Evolutionary conservation across 225 moss, liverwort and hornwort species (phyloP).

Genomic region (Bryum argenteum): DNA sequence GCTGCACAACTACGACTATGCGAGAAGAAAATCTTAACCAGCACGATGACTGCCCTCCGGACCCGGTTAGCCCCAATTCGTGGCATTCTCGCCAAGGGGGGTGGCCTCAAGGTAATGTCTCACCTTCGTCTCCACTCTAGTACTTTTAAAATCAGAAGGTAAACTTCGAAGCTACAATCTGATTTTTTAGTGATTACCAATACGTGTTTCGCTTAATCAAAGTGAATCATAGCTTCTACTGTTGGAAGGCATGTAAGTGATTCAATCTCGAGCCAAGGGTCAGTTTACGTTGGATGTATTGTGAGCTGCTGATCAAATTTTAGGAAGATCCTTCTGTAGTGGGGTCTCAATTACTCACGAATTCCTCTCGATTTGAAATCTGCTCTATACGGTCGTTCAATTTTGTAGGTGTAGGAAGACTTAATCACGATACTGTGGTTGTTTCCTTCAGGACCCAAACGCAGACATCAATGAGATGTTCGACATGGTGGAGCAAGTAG

Average conservation of each 20-base stretch:
- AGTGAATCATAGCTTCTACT: neutral
- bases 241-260: neutral
- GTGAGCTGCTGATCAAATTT: no score
- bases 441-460: slow-evolving; percentile 74
- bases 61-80: slow-evolving; percentile 89
- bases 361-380: neutral
- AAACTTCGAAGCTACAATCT: neutral
- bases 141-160: neutral
- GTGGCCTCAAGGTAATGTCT: slow-evolving; percentile 81
- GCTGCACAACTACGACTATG: slow-evolving; percentile 80
- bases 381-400: neutral
- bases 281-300: no score
- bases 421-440: neutral
- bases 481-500: slow-evolving; percentile 98
- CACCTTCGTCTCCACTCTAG: neutral
- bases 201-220: no score
- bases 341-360: no score
- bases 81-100: slow-evolving; percentile 91
- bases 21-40: slow-evolving; percentile 84
- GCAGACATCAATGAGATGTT: slow-evolving; percentile 97
- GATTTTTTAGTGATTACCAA: no score
- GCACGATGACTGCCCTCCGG: slow-evolving; percentile 88
- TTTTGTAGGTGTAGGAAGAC: neutral
- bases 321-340: no score
- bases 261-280: no score